These are phyloP conservation scores for Ogataea trehaloabstinens DNA, from an alignment of 805 yeast species.

Conservation along the genomic window DNA sequence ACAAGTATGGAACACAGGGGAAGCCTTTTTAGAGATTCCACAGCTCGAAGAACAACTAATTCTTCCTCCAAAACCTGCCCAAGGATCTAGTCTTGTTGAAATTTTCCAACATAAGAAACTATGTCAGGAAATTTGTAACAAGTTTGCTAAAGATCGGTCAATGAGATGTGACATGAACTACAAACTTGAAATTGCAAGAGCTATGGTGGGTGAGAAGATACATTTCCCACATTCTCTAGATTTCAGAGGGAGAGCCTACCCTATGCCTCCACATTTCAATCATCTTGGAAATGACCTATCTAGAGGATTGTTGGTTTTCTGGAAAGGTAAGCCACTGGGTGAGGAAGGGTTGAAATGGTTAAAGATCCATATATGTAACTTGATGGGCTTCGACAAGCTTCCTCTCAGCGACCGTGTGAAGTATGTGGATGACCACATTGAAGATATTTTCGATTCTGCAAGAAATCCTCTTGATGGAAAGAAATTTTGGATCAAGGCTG, in stretches of 20 bases:
- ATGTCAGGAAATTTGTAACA: constrained; percentile 56
- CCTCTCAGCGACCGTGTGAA: constrained; percentile 61
- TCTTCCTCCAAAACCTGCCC: constrained; percentile 55
- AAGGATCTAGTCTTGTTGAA: constrained; percentile 68
- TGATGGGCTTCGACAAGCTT: constrained; percentile 73
- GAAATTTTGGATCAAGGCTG: constrained; percentile 72
- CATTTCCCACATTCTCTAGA: constrained; percentile 81
- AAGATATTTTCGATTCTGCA: constrained; percentile 56
- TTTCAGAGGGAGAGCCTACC: constrained; percentile 83
- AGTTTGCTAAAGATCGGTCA: constrained; percentile 69
- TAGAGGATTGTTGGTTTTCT: constrained; percentile 65
- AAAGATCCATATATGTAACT: constrained; percentile 70
- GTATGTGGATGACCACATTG: constrained; percentile 57
- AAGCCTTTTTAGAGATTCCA: constrained; percentile 72
- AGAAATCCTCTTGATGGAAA: constrained; percentile 55
- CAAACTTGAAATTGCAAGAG: constrained; percentile 92
- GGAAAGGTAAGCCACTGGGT: constrained; percentile 75
- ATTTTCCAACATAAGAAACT: constrained; percentile 65
- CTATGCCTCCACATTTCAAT: constrained; percentile 75
- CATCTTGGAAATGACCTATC: constrained; percentile 80
- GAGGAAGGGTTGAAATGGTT: constrained; percentile 67
- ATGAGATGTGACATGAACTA: constrained; percentile 93
- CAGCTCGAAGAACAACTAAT: constrained; percentile 41
- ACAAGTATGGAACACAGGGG: constrained; percentile 84
- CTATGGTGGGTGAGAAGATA: constrained; percentile 75